These are phyloP conservation scores for Amylocystis lapponica DNA, from an alignment of 768 basidiomycete species.

Conservation along the genomic window DNA sequence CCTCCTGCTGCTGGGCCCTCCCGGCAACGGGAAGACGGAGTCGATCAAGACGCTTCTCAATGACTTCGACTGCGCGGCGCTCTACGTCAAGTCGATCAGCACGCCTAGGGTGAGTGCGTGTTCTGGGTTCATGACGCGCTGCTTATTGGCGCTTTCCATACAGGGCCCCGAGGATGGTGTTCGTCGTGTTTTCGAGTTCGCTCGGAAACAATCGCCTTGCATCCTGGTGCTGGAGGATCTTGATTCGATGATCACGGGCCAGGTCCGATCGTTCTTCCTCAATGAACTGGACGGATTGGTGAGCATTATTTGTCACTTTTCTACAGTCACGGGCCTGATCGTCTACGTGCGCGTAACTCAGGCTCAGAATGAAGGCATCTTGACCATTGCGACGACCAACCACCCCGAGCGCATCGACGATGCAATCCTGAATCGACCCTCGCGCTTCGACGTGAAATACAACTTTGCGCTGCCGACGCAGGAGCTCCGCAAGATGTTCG, in stretches of 20 bases:
- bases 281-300: slow-evolving; percentile 29
- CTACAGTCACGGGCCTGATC: neutral
- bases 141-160: neutral
- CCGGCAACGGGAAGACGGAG: slow-evolving; percentile 36
- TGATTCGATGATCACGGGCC: slow-evolving; percentile 34
- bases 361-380: slow-evolving; percentile 36
- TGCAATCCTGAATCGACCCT: slow-evolving; percentile 34
- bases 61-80: slow-evolving; percentile 22
- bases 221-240: slow-evolving; percentile 37
- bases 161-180: slow-evolving; percentile 23
- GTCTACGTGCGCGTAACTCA: slow-evolving; percentile 10
- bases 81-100: slow-evolving; percentile 38
- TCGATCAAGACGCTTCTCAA: slow-evolving; percentile 26
- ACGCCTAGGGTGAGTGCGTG: slow-evolving; percentile 19
- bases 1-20: slow-evolving; percentile 22
- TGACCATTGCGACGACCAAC: slow-evolving; percentile 35
- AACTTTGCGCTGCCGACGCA: slow-evolving; percentile 29
- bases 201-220: slow-evolving; percentile 25
- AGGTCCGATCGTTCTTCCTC: no score
- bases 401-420: slow-evolving; percentile 35
- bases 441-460: no score
- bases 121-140: neutral
- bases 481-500: slow-evolving; percentile 30
- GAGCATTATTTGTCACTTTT: neutral
- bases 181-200: slow-evolving; percentile 30